phyloP scores from a whole-genome alignment of 2,329 filamentous ascomycete genomes.

The Nemania sp. region DNA sequence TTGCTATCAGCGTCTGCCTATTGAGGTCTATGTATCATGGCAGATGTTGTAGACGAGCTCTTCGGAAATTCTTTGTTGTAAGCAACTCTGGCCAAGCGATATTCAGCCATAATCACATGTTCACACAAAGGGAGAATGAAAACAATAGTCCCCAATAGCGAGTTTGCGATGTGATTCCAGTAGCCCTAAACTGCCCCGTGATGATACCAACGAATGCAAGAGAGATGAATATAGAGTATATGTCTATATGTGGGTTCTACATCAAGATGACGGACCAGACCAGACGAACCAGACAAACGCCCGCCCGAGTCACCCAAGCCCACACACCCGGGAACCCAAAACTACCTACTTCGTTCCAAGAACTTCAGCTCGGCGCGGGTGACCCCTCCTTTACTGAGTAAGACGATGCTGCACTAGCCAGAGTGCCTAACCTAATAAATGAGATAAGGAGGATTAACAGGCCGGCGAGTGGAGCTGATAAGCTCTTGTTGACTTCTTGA shows the following conservation, averaged over 20 bases:
- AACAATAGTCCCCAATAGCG: neutral
- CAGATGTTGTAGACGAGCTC: neutral
- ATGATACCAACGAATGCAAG: neutral
- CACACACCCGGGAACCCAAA: neutral
- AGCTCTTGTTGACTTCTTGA: conserved; percentile 1
- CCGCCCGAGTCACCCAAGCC: neutral
- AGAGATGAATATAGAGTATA: neutral
- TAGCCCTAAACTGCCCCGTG: neutral
- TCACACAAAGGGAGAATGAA: neutral
- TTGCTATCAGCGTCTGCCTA: neutral
- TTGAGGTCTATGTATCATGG: neutral
- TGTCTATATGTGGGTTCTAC: neutral
- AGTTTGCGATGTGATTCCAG: neutral
- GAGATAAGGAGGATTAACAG: too few relatives aligned
- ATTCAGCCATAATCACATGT: neutral
- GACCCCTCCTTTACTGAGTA: conserved; percentile 13
- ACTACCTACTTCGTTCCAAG: neutral
- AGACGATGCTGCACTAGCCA: neutral
- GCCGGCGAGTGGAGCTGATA: conserved; percentile 7
- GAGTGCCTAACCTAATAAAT: too few relatives aligned
- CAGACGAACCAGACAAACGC: too few relatives aligned
- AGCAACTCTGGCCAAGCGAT: neutral
- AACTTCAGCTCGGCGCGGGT: neutral
- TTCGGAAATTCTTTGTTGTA: neutral
- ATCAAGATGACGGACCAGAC: neutral